Evolutionary conservation across 2,329 filamentous ascomycete species (phyloP).

Genomic region (Leptographium galeiforme): DNA sequence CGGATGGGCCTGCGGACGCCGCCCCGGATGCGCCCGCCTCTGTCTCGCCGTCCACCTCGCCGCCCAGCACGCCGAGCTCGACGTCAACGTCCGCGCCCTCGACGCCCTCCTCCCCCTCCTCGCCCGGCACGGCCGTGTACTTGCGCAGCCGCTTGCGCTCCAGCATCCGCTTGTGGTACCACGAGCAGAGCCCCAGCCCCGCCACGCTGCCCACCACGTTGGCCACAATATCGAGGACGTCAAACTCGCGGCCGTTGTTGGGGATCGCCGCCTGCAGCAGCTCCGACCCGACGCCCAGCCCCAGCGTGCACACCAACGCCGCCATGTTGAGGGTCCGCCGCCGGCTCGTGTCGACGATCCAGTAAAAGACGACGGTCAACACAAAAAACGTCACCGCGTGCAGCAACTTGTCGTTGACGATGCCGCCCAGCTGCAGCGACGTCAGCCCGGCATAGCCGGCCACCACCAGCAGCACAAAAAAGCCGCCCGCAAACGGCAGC

Average conservation of each 20-base stretch:
- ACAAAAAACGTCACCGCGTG: constrained; percentile 83
- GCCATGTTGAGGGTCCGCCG: constrained; percentile 77
- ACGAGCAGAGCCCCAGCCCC: constrained; percentile 62
- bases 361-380: constrained; percentile 83
- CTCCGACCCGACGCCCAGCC: constrained; percentile 60
- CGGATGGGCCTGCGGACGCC: neutral
- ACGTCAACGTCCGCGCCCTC: constrained; percentile 47
- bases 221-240: constrained; percentile 74
- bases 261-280: constrained; percentile 63
- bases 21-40: neutral
- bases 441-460: constrained; percentile 73
- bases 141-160: constrained; percentile 68
- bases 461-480: constrained; percentile 56
- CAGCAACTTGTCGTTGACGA: constrained; percentile 79
- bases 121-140: constrained; percentile 57
- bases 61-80: constrained; percentile 54
- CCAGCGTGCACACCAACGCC: constrained; percentile 62
- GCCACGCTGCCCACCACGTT: constrained; percentile 69
- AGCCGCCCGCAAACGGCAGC: constrained; percentile 69
- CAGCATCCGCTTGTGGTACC: constrained; percentile 94
- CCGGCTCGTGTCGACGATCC: constrained; percentile 84
- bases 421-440: constrained; percentile 36
- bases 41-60: constrained; percentile 35
- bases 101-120: constrained; percentile 63
- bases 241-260: constrained; percentile 51